Evolutionary conservation across 129 eudicot genomes (phyloP), one percentile per base, ranked within the genome.

Genomic region (Flaveria brownii): DNA sequence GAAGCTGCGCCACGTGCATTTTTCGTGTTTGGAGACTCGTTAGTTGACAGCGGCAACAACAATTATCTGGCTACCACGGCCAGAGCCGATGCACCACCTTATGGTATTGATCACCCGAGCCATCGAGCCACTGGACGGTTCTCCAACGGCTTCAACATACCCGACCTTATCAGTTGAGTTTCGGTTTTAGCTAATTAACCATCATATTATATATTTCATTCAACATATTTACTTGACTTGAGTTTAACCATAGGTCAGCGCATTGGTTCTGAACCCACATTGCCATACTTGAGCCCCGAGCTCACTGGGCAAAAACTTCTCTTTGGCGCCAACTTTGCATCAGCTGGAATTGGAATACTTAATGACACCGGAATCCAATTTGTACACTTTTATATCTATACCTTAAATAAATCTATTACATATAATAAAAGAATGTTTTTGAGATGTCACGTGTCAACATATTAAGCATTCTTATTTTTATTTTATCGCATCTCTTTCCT

Each of bases 271-370:
- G 91, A 84, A 75, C 73, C 94, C 14, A 81, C 90, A 74, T 28
- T 86, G 80, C 94, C 97, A 1, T 88, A 91, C 87, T 50, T 91
- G 85, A 86, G 86, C 71, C 97, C 97, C 0, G 82, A 81, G 72
- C 94, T 91, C 43, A 63, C 3, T 0, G 97, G 97, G 20, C 62
- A 73, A 28, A 91, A 65, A 28, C 89, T 91, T 55, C 81, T 86
- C 0, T 73, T 85, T 9, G 97, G 97, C 8, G 97, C 97, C 25
- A 91, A 91, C 85, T 91, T 86, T 77, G 97, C 97, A 64, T 91
- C 97, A 1, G 97, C 94, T 10, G 94, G 94, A 9, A 84, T 88
- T 57, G 93, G 93, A n/a, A 84, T 88, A 22, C 75, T 85, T 14
- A 87, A 87, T 66, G 96, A 90, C 84, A 90, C 93, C 22, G 96